Percentiles rank a stretch among this genome's conserved stretches.
Evolutionary conservation across 805 yeast genomes (phyloP).

Genomic region (Metschnikowia reukaufii): DNA sequence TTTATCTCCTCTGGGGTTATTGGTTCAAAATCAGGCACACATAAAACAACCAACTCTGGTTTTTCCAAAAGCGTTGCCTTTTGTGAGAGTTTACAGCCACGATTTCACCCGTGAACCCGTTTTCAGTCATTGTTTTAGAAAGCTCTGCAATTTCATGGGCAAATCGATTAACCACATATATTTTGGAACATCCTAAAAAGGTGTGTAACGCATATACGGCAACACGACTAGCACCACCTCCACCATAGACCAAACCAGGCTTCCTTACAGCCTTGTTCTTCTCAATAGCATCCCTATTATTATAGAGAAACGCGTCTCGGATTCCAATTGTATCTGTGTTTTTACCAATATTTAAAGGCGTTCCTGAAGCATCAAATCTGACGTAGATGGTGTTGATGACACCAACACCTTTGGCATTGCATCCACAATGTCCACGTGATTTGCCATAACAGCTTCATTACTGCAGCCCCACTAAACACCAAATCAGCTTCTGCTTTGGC

Average conservation of each 20-base stretch:
- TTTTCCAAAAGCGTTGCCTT: slow-evolving; percentile 20
- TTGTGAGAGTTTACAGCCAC: slow-evolving; percentile 25
- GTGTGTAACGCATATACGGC: slow-evolving; percentile 31
- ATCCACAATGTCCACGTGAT: slow-evolving; percentile 29
- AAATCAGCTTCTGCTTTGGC: slow-evolving; percentile 13
- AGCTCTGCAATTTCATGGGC: slow-evolving; percentile 27
- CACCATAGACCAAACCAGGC: slow-evolving; percentile 36
- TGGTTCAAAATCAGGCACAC: slow-evolving; percentile 33
- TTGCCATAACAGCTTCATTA: slow-evolving; percentile 27
- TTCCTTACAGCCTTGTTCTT: slow-evolving; percentile 3
- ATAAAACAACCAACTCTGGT: slow-evolving; percentile 27
- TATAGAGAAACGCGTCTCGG: slow-evolving; percentile 26
- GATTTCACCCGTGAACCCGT: slow-evolving; percentile 29
- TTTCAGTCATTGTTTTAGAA: slow-evolving; percentile 19
- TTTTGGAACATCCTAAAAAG: slow-evolving; percentile 25
- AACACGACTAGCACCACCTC: slow-evolving; percentile 37
- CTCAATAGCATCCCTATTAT: slow-evolving; percentile 15
- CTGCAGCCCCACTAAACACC: slow-evolving; percentile 26
- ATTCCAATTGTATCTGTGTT: slow-evolving; percentile 37
- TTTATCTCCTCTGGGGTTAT: slow-evolving; percentile 22
- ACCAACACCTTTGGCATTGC: slow-evolving; percentile 31
- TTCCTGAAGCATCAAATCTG: slow-evolving; percentile 18
- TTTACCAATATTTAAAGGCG: slow-evolving; percentile 26
- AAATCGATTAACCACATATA: slow-evolving; percentile 32
- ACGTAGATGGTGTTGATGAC: slow-evolving; percentile 35